Percentiles rank a stretch among this genome's conserved stretches.
phyloP scores from a whole-genome alignment of 805 yeast genomes.

The Wickerhamomyces bovis region DNA sequence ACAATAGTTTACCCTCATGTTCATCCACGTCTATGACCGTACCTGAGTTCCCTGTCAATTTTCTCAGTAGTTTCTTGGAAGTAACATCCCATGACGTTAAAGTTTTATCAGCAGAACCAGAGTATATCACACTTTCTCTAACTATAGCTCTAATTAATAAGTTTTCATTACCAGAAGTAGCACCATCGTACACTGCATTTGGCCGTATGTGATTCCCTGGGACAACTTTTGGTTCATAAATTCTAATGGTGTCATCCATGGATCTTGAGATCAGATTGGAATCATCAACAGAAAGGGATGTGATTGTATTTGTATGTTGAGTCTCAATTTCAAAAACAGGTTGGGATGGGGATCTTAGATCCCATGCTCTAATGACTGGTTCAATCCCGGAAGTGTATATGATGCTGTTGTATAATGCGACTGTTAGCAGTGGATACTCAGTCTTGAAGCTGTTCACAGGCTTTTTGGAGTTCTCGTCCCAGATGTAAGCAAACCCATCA shows the following conservation, averaged over 20 bases:
- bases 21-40: constrained; percentile 55
- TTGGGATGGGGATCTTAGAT: constrained; percentile 37
- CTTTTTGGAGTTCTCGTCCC: constrained; percentile 59
- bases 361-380: constrained; percentile 55
- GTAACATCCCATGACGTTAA: constrained; percentile 56
- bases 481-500: constrained; percentile 51
- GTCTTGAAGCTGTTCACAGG: constrained; percentile 36
- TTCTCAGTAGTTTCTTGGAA: constrained; percentile 40
- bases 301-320: constrained; percentile 45
- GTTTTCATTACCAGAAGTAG: constrained; percentile 47
- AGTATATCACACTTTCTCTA: constrained; percentile 33
- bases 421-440: constrained; percentile 55
- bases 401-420: constrained; percentile 36
- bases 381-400: constrained; percentile 65
- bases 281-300: constrained; percentile 48
- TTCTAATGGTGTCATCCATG: constrained; percentile 49
- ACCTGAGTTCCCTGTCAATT: constrained; percentile 56
- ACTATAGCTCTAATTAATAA: constrained; percentile 44
- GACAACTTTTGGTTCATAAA: constrained; percentile 42
- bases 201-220: constrained; percentile 37
- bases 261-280: constrained; percentile 44
- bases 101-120: constrained; percentile 61
- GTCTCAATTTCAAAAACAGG: constrained; percentile 42
- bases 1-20: constrained; percentile 36
- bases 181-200: constrained; percentile 46